A percentile compares a stretch with the other conserved stretches of the same genome.
Evolutionary conservation across 23 red algal genomes (phyloP).

Genomic region (Gracilaria domingensis): DNA sequence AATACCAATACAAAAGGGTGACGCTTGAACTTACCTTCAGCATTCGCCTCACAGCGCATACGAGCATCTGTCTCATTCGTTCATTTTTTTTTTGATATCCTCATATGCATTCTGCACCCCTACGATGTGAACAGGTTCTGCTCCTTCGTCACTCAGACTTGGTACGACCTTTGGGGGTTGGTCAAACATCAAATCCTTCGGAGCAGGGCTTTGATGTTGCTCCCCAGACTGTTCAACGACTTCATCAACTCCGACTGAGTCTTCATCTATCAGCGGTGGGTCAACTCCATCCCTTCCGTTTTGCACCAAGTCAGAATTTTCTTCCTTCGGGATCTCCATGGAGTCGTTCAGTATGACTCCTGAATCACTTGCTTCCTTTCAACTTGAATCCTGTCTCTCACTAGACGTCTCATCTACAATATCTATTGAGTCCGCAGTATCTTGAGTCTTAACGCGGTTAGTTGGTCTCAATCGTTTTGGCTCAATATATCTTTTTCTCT

Average conservation of each 20-base stretch:
- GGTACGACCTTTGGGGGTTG: neutral
- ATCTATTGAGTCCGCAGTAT: neutral
- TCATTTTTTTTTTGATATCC: constrained; percentile 1
- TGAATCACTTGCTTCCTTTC: neutral
- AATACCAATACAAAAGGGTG: neutral
- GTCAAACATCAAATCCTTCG: neutral
- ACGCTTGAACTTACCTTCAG: constrained; percentile 10
- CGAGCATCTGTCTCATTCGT: neutral
- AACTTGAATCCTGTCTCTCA: neutral
- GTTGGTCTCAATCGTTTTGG: neutral
- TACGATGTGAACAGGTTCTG: neutral
- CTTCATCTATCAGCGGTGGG: neutral
- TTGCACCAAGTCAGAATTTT: neutral
- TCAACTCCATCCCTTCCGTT: neutral
- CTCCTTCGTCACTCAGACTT: neutral
- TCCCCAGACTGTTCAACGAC: neutral
- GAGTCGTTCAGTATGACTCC: neutral
- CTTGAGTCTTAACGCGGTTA: neutral
- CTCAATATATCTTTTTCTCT: neutral
- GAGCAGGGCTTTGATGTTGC: neutral
- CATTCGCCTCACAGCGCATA: neutral
- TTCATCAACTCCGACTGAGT: neutral
- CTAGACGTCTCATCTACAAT: neutral
- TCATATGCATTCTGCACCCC: neutral
- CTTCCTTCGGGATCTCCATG: neutral